Base-by-base conservation (phyloP, 345 rosid species). In the Ailanthus altissimus region DNA sequence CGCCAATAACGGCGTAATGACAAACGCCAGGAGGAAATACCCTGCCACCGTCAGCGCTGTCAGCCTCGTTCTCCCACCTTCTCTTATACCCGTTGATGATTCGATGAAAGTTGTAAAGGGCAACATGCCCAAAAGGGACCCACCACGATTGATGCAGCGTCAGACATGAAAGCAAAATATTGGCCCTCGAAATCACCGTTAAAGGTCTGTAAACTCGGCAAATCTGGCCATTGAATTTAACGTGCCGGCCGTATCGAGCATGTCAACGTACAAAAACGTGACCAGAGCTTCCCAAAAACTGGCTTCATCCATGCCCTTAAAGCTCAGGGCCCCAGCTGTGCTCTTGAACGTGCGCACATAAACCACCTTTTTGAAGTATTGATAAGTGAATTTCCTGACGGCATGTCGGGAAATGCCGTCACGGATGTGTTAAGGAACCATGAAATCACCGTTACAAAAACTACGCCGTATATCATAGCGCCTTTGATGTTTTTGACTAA, bases 111-210 rank as follows among this genome's bases (percentile, higher is more conserved):
- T 76, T 21, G 91, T 86, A 23, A 86, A 88, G 0, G 91, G 87
- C 0, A 89, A 86, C 3, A 89, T 86, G 12, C 91, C 91, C 1
- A 88, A 85, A 23, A 88, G 73, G 0, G 91, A 86, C 2, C 89
- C 40, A 85, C 83, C 25, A 86, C 87, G 32, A 88, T 88, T 4
- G 91, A 59, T 7, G 85, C 36, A 3, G 88, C 91, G 15, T 86
- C 91, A 0, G 91, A 86, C 88, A n/a, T n/a, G n/a, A n/a, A n/a
- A n/a, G n/a, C n/a, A 49, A 88, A 86, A 61, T 88, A 86, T 38
- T 88, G 91, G 4, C 89, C 89, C 69, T 85, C 87, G 72, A 86
- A 88, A 62, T 76, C 80, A 2, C 91, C 89, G 46, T 82, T 82
- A 86, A 73, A 57, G 53, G 18, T 85, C 86, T 0, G 84, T 50